phyloP scores from a whole-genome alignment of 352 stramenopile species.

The Phytopythium kandeliae region DNA sequence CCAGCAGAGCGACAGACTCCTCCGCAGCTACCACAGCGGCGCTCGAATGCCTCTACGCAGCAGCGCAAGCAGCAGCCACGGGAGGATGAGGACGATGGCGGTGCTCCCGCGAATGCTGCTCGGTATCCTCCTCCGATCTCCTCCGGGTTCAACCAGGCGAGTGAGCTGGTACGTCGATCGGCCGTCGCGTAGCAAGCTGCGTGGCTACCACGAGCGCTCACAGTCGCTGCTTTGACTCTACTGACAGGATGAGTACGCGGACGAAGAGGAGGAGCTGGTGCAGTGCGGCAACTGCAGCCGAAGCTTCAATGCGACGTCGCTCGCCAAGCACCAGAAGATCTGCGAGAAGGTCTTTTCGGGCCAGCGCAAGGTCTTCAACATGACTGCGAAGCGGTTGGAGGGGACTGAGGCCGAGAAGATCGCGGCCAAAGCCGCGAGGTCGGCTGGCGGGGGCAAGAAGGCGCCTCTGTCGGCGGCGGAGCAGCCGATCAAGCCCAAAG shows the following conservation, averaged over 20 bases:
- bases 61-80: slow-evolving; percentile 27
- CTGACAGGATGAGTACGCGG: slow-evolving; percentile 49
- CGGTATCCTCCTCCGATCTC: slow-evolving; percentile 34
- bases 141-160: slow-evolving; percentile 27
- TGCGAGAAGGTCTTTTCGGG: slow-evolving; percentile 85
- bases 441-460: slow-evolving; percentile 13
- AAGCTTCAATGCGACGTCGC: slow-evolving; percentile 70
- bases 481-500: slow-evolving; percentile 50
- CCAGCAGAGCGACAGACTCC: slow-evolving; percentile 6
- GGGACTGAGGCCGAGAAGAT: slow-evolving; percentile 73
- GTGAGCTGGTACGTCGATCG: slow-evolving; percentile 21
- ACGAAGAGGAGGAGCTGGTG: slow-evolving; percentile 47
- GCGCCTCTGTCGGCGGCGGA: slow-evolving; percentile 22
- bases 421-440: slow-evolving; percentile 32
- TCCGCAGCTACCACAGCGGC: slow-evolving; percentile 12
- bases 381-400: slow-evolving; percentile 64
- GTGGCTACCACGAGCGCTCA: too few relatives aligned
- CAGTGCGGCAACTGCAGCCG: slow-evolving; percentile 79
- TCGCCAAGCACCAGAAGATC: slow-evolving; percentile 79
- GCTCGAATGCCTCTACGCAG: slow-evolving; percentile 6
- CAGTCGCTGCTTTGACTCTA: too few relatives aligned
- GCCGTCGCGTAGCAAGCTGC: background rate
- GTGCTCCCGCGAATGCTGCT: background rate
- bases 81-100: slow-evolving; percentile 13
- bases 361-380: slow-evolving; percentile 86